These are phyloP conservation scores for Vanderwaltozyma polyspora DNA, from an alignment of 805 yeast genomes.

Conservation along the genomic window DNA sequence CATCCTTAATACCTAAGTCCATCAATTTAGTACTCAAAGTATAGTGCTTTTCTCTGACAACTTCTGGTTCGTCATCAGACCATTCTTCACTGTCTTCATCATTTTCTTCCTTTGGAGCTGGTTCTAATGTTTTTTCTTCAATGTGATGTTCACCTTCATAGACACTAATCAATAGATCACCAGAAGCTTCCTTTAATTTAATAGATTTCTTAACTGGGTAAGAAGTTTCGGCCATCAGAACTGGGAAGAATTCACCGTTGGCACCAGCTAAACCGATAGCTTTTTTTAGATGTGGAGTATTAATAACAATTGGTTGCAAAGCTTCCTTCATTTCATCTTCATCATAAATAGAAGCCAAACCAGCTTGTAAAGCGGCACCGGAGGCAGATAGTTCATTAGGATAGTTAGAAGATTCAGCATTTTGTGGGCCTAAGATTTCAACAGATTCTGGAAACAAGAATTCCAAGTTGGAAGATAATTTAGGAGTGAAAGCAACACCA, in stretches of 20 bases:
- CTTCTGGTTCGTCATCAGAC: conserved; percentile 77
- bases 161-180: conserved; percentile 56
- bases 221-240: conserved; percentile 76
- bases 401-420: conserved; percentile 65
- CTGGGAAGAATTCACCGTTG: conserved; percentile 59
- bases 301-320: conserved; percentile 64
- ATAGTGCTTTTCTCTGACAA: conserved; percentile 62
- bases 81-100: conserved; percentile 39
- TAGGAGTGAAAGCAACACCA: conserved; percentile 88
- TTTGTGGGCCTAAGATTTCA: conserved; percentile 58
- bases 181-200: conserved; percentile 48
- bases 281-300: conserved; percentile 76
- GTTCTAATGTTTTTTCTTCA: conserved; percentile 70
- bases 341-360: conserved; percentile 69
- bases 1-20: conserved; percentile 64
- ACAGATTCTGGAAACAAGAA: conserved; percentile 69
- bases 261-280: conserved; percentile 77
- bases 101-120: conserved; percentile 34
- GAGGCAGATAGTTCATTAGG: conserved; percentile 86
- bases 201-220: conserved; percentile 77
- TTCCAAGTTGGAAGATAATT: conserved; percentile 66
- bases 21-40: conserved; percentile 67
- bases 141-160: conserved; percentile 79
- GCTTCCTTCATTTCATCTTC: conserved; percentile 75
- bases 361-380: conserved; percentile 96